Conservation (phyloP, 1,284 basidiomycete genomes). For the Ganoderma lucidum region DNA sequence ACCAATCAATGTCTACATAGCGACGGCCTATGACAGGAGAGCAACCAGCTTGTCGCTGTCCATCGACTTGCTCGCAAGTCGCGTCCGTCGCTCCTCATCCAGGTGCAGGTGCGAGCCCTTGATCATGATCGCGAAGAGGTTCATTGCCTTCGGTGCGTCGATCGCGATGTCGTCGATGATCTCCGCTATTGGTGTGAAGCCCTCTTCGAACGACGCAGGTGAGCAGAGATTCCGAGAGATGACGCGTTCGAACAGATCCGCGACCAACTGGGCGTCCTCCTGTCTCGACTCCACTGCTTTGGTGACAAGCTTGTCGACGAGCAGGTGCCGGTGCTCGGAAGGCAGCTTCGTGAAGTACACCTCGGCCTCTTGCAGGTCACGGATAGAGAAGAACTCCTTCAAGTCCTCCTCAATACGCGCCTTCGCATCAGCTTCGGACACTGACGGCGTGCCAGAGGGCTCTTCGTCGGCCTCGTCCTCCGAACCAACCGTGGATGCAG, state of each 20-base stretch:
- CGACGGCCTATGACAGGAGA: slow-evolving; percentile 52
- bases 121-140: slow-evolving; percentile 78
- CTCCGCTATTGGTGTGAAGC: slow-evolving; percentile 74
- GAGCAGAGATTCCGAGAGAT: slow-evolving; percentile 63
- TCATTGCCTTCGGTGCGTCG: slow-evolving; percentile 89
- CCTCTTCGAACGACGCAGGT: slow-evolving; percentile 65
- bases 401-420: slow-evolving; percentile 84
- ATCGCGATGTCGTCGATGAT: slow-evolving; percentile 87
- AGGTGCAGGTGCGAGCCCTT: slow-evolving; percentile 70
- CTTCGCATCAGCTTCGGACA: slow-evolving; percentile 78
- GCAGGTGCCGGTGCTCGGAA: slow-evolving; percentile 62
- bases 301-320: slow-evolving; percentile 81
- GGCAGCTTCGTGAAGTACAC: slow-evolving; percentile 83
- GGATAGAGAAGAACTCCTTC: slow-evolving; percentile 80
- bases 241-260: slow-evolving; percentile 69
- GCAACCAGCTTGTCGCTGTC: slow-evolving; percentile 65
- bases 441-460: slow-evolving; percentile 45
- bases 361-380: slow-evolving; percentile 87
- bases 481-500: slow-evolving; percentile 58
- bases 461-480: slow-evolving; percentile 62
- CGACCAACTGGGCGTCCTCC: slow-evolving; percentile 83
- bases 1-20: slow-evolving; percentile 40
- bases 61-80: slow-evolving; percentile 65
- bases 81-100: slow-evolving; percentile 63
- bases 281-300: slow-evolving; percentile 84